Evolutionary conservation across 768 basidiomycete species (phyloP).

Genomic region (Boletales sp.): DNA sequence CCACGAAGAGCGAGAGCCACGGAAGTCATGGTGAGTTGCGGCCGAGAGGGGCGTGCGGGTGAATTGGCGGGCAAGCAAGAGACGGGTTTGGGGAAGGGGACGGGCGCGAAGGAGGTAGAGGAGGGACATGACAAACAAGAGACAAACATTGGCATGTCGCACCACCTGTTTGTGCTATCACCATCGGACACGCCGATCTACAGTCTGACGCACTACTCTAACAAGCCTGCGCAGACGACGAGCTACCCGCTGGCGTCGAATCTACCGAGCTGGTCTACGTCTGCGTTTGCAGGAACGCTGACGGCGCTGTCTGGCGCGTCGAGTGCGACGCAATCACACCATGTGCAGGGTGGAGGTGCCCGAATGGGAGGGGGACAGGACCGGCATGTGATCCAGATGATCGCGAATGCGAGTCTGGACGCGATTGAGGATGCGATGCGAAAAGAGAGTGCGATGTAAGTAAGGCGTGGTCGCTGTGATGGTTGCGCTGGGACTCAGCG

Average conservation of each 20-base stretch:
- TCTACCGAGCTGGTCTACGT: slow-evolving; percentile 86
- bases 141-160: slow-evolving; percentile 55
- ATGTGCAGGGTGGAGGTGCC: slow-evolving; percentile 58
- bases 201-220: slow-evolving; percentile 77
- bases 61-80: slow-evolving; percentile 9
- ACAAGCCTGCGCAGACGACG: slow-evolving; percentile 58
- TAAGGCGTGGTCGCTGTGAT: slow-evolving; percentile 37
- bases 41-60: slow-evolving; percentile 8
- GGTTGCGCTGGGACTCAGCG: slow-evolving; percentile 8
- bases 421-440: slow-evolving; percentile 91
- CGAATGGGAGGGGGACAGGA: slow-evolving; percentile 80
- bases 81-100: neutral
- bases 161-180: slow-evolving; percentile 82
- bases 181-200: slow-evolving; percentile 87
- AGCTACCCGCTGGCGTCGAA: slow-evolving; percentile 75
- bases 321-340: slow-evolving; percentile 59
- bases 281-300: slow-evolving; percentile 85
- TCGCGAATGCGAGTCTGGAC: slow-evolving; percentile 95
- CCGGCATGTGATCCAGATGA: slow-evolving; percentile 97
- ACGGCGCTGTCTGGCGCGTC: slow-evolving; percentile 85
- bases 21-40: slow-evolving; percentile 24
- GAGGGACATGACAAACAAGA: slow-evolving; percentile 4
- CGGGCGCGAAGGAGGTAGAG: slow-evolving; percentile 11
- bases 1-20: slow-evolving; percentile 20
- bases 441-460: slow-evolving; percentile 77